phyloP scores from a whole-genome alignment of 345 rosid species.

The Eutrema heterophyllum region DNA sequence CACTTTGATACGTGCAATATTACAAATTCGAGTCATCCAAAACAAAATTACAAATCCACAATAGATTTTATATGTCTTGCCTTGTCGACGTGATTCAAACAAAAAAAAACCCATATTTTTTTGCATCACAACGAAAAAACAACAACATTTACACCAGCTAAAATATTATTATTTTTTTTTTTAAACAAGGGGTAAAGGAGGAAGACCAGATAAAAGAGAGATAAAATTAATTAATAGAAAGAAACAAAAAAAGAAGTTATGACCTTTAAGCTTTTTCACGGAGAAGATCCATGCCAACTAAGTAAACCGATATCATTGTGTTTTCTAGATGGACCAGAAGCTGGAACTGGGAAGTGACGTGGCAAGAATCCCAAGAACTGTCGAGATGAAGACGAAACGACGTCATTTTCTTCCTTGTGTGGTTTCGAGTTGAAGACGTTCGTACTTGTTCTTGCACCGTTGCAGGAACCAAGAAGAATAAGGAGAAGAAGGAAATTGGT shows the following conservation, averaged over 20 bases:
- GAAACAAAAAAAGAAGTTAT: not conserved
- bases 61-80: not conserved
- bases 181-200: not conserved
- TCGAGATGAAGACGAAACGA: constrained; percentile 14
- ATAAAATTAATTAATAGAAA: not conserved
- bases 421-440: constrained; percentile 21
- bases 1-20: not conserved
- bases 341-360: constrained; percentile 70
- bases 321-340: constrained; percentile 92
- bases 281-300: constrained; percentile 38
- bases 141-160: constrained; percentile 20
- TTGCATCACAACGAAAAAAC: not conserved
- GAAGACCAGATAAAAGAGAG: not conserved
- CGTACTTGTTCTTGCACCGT: constrained; percentile 26
- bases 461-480: constrained; percentile 13
- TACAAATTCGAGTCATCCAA: not conserved
- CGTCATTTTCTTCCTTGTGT: constrained; percentile 2
- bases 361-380: constrained; percentile 65
- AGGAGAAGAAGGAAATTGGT: constrained; percentile 11
- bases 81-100: constrained; percentile 3
- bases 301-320: constrained; percentile 81
- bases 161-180: no score
- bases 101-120: not conserved
- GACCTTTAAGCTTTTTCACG: constrained; percentile 28
- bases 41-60: not conserved